phyloP scores from a whole-genome alignment of 2,329 filamentous ascomycete genomes.

The Ascochyta koolunga region DNA sequence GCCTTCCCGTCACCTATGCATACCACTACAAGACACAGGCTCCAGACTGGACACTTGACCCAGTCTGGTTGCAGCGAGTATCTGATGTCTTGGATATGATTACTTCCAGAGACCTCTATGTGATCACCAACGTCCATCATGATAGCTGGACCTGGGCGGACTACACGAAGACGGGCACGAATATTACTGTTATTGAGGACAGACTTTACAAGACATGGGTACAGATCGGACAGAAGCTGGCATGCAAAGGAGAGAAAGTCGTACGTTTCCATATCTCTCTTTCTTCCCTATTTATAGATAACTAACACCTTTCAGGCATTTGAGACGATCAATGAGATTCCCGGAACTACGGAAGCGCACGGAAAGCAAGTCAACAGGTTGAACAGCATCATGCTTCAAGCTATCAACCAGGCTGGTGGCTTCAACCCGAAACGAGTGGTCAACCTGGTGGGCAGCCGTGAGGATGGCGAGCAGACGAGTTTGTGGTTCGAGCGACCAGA shows the following conservation, averaged over 20 bases:
- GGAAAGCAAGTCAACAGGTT: conserved; percentile 60
- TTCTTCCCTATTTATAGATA: background rate
- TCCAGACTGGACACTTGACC: conserved; percentile 61
- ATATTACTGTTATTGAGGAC: conserved; percentile 61
- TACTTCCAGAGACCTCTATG: conserved; percentile 57
- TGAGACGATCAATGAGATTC: conserved; percentile 66
- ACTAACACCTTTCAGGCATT: conserved; percentile 48
- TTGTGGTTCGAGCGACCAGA: conserved; percentile 61
- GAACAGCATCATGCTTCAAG: conserved; percentile 62
- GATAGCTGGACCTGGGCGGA: conserved; percentile 67
- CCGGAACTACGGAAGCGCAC: conserved; percentile 58
- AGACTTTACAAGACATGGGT: conserved; percentile 63
- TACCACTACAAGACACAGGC: conserved; percentile 61
- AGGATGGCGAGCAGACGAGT: conserved; percentile 60
- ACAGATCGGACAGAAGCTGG: conserved; percentile 62
- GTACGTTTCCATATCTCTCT: background rate
- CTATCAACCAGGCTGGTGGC: conserved; percentile 61
- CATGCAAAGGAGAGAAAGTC: conserved; percentile 60
- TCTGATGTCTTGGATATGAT: conserved; percentile 64
- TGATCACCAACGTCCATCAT: conserved; percentile 65
- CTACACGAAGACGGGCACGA: conserved; percentile 53
- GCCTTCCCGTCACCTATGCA: conserved; percentile 65
- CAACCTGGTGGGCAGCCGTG: conserved; percentile 59
- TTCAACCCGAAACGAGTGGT: conserved; percentile 63
- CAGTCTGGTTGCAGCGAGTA: conserved; percentile 63